Percentiles rank a stretch among this genome's conserved stretches.
Evolutionary conservation across 176 grass and related monocot species (phyloP).

Genomic region (Bromus sterilis): DNA sequence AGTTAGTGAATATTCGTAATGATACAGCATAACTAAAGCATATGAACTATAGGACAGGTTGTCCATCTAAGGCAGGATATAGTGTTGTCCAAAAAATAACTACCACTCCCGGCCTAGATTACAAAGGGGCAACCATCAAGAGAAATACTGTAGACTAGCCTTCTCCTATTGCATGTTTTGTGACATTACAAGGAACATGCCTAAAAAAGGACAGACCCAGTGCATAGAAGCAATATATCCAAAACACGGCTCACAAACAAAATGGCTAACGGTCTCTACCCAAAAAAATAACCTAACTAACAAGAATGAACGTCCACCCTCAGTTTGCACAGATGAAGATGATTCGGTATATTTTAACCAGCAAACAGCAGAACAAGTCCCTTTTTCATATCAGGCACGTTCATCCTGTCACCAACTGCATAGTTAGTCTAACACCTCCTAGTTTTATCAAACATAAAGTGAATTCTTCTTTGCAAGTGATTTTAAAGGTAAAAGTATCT

Average conservation of each 20-base stretch:
- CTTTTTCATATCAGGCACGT: neutral
- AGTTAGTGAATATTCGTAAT: neutral
- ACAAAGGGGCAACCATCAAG: neutral
- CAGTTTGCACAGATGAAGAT: neutral
- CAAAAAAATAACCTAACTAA: neutral
- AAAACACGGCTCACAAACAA: neutral
- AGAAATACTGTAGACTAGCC: neutral
- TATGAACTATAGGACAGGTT: neutral
- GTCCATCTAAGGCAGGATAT: neutral
- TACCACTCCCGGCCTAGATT: neutral
- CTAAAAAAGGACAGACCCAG: too few species aligned
- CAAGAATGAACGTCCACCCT: neutral
- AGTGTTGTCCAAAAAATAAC: neutral
- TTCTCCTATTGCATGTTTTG: neutral
- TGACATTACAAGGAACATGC: neutral
- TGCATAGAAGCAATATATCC: too few species aligned
- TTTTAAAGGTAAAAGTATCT: slow-evolving; percentile 2
- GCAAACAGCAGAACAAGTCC: neutral
- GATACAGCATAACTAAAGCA: neutral
- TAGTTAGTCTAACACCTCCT: neutral
- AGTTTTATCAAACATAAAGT: neutral
- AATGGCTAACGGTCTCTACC: neutral
- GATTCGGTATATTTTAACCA: neutral
- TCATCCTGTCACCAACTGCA: neutral
- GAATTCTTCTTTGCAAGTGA: neutral